Conservation (phyloP, 2,329 filamentous ascomycete genomes). For the Polychaeton citri region DNA sequence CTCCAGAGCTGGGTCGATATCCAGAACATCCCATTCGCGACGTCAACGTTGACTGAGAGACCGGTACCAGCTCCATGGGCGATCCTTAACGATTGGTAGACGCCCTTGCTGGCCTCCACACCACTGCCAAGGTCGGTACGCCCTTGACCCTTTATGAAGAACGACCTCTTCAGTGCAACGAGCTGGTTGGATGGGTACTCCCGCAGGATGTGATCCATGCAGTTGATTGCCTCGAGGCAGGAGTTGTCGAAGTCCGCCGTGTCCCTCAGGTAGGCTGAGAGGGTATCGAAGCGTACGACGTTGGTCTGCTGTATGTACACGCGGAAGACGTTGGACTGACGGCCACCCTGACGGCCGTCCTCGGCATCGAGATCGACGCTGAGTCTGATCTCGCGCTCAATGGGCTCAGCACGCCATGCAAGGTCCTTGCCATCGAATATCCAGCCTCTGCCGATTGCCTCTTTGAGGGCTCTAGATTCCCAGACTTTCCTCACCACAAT, state of each 20-base stretch:
- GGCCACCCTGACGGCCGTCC: constrained; percentile 28
- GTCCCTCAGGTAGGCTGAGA: constrained; percentile 53
- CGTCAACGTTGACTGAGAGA: constrained; percentile 76
- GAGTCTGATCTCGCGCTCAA: constrained; percentile 27
- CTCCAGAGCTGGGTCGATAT: constrained; percentile 26
- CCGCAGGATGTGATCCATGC: constrained; percentile 79
- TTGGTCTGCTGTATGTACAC: constrained; percentile 53
- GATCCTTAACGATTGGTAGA: constrained; percentile 73
- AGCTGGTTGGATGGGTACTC: constrained; percentile 59
- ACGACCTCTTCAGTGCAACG: constrained; percentile 65
- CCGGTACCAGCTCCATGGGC: constrained; percentile 41
- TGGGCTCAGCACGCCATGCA: constrained; percentile 52
- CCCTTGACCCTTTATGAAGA: constrained; percentile 50
- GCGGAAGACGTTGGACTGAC: constrained; percentile 38
- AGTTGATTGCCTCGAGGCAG: constrained; percentile 72
- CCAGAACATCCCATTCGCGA: constrained; percentile 89
- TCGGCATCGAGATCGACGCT: constrained; percentile 62
- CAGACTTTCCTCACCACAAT: constrained; percentile 64
- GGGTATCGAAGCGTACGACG: constrained; percentile 51
- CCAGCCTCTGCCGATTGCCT: constrained; percentile 43
- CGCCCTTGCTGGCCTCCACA: constrained; percentile 73
- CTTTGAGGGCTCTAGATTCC: constrained; percentile 49
- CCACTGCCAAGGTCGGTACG: constrained; percentile 45
- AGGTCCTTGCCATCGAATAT: constrained; percentile 76
- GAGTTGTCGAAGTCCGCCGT: constrained; percentile 47